These are phyloP conservation scores for Clavulina sp. DNA, from an alignment of 768 basidiomycete genomes.

Conservation along the genomic window DNA sequence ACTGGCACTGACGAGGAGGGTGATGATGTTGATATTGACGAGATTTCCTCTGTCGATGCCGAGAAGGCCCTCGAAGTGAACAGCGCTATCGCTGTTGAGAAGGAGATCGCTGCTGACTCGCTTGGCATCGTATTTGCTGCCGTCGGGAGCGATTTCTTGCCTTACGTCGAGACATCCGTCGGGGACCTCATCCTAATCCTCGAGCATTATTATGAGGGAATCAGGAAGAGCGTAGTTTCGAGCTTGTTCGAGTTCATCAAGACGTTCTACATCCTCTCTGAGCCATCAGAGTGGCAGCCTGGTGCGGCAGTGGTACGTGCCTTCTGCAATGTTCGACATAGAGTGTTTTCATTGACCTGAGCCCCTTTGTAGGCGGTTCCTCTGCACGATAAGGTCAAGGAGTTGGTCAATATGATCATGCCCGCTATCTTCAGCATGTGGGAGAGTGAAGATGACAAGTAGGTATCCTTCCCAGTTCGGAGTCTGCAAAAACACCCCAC, in stretches of 20 bases:
- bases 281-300: slow-evolving; percentile 67
- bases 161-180: slow-evolving; percentile 70
- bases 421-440: slow-evolving; percentile 72
- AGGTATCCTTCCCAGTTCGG: slow-evolving; percentile 23
- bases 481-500: slow-evolving; percentile 3
- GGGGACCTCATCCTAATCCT: slow-evolving; percentile 64
- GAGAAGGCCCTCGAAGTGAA: slow-evolving; percentile 86
- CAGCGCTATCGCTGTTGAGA: slow-evolving; percentile 94
- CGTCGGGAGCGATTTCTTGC: slow-evolving; percentile 71
- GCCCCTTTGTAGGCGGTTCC: slow-evolving; percentile 24
- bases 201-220: slow-evolving; percentile 92
- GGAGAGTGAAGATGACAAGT: slow-evolving; percentile 95
- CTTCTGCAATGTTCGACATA: neutral
- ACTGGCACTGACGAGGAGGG: slow-evolving; percentile 54
- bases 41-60: slow-evolving; percentile 51
- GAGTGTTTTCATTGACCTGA: neutral
- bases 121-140: slow-evolving; percentile 79
- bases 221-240: slow-evolving; percentile 81
- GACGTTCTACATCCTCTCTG: slow-evolving; percentile 79
- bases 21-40: slow-evolving; percentile 35
- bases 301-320: slow-evolving; percentile 44
- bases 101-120: slow-evolving; percentile 95
- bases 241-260: slow-evolving; percentile 77
- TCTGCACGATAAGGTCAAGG: slow-evolving; percentile 51
- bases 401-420: slow-evolving; percentile 60